Evolutionary conservation across 148 eudicot genomes (phyloP), one percentile per base, ranked within the genome.

Genomic region (Gaultheria prostrata): DNA sequence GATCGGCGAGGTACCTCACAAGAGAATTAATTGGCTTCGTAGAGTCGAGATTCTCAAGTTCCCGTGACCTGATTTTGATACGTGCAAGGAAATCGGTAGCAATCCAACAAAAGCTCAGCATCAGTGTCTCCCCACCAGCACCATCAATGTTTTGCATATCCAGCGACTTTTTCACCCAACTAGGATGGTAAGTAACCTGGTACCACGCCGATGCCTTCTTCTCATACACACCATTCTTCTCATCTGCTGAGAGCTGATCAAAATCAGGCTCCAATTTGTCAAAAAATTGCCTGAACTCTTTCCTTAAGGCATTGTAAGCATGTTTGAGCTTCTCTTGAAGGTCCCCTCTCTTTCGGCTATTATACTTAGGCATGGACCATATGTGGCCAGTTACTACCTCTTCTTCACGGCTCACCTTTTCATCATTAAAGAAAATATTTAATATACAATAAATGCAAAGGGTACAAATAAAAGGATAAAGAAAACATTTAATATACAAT

Each of bases 131-230:
- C 56, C 80, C 86, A 53, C 78, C 89, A 20, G 28, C 11, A 12
- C 83, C 91, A 79, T 89, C 94, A 8, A 90, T 87, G 51, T 80
- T 88, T 82, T 85, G 95, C 87, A 90, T 33, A 83, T 88, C 90
- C 85, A 76, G 46, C 6, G 91, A 89, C 84, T 67, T 84, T 28
- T 85, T 85, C 57, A 93, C 86, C 93, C 94, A 92, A 18, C 71
- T 14, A 45, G 92, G 86, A 74, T 90, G 94, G 82, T 96, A 96
- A 8, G 93, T 96, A 21, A 94, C 93, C 84, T 85, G 94, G 83
- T 96, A 96, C 99, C 99, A 96, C 0, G 99, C 99, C 0, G 98
- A 96, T 5, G 99, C 99, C 89, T 94, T 96, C 80, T 77, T 85
- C 77, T 96, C 99, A 53, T 92, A 96, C 59, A 86, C 13, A 0